Base-by-base conservation (phyloP, 768 basidiomycete genomes). In the Lactifluus volemus region DNA sequence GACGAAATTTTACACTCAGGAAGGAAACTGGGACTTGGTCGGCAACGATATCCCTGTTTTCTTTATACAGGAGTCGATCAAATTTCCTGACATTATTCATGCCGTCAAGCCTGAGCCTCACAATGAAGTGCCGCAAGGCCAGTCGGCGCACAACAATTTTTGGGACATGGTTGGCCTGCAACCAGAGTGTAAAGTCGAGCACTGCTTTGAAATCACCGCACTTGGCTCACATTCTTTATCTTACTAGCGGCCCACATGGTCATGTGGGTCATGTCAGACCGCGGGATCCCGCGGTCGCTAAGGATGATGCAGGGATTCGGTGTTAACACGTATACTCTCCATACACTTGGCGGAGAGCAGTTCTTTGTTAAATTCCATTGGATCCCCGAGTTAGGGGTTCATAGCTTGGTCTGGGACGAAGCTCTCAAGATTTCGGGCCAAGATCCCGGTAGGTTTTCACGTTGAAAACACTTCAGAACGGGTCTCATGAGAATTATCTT, bases 291-390 rank as follows among this genome's bases (percentile, higher is more conserved):
- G 14, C 84, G 92, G 19, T 92, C 90, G 5, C 88, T 77, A 71
- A 82, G 92, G 57, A 91, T 88, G 85, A 89, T 95, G 84, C 89
- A 92, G 74, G 93, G 86, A 7, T 89, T 90, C 54, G 87, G 89
- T 2, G 89, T 95, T 50, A 92, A 96, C 72, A 90, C 91, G 0
- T 95, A 79, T 71, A 85, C 88, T 3, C 77, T 94, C 34, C 67
- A 88, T 58, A 91, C 91, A 67, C 75, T 73, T 0, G 69, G 80
- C 30, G 84, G 84, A 48, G 79, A 91, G 67, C 80, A 84, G 1
- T 78, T 80, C 57, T 95, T 95, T 66, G 92, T 94, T 73, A 95
- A 94, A 71, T 94, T 92, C 71, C 89, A 93, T 71, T 89, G 83
- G 77, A 82, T 81, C 42, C 83, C 92, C 17, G 81, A 92, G 71